phyloP scores from a whole-genome alignment of 192 early-diverging fungal species.

The Coemansia sp. region DNA sequence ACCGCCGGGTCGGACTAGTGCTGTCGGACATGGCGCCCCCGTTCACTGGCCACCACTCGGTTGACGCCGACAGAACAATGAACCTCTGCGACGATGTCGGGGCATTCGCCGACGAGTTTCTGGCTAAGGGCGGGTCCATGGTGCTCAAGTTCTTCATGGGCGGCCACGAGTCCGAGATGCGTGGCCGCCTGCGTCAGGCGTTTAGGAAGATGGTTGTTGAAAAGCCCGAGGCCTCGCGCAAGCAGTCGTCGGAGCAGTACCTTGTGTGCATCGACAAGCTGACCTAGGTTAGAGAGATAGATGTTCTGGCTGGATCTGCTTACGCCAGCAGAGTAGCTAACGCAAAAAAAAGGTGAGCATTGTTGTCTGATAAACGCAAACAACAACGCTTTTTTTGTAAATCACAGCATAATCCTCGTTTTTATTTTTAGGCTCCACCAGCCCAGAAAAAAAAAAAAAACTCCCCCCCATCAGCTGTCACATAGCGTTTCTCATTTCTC shows the following conservation, averaged over 20 bases:
- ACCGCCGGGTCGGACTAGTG: constrained; percentile 50
- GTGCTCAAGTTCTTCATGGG: constrained; percentile 71
- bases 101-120: constrained; percentile 58
- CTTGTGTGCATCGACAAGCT: constrained; percentile 62
- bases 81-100: constrained; percentile 69
- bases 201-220: constrained; percentile 65
- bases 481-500: no score
- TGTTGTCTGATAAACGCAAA: no score
- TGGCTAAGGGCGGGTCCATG: constrained; percentile 28
- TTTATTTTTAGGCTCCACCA: no score
- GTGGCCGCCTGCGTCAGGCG: constrained; percentile 37
- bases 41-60: constrained; percentile 69
- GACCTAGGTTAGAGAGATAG: not conserved
- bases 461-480: no score
- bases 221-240: constrained; percentile 70
- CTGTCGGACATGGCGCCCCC: constrained; percentile 82
- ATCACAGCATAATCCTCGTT: not conserved
- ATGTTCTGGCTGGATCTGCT: no score
- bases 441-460: no score
- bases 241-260: constrained; percentile 71
- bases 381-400: no score
- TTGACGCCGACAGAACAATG: constrained; percentile 68
- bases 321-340: no score
- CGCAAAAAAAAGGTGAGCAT: no score
- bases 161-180: constrained; percentile 57